Evolutionary conservation across 192 early-diverging fungal genomes (phyloP), one percentile per base, ranked within the genome.

Genomic region (Gonapodya prolifera): DNA sequence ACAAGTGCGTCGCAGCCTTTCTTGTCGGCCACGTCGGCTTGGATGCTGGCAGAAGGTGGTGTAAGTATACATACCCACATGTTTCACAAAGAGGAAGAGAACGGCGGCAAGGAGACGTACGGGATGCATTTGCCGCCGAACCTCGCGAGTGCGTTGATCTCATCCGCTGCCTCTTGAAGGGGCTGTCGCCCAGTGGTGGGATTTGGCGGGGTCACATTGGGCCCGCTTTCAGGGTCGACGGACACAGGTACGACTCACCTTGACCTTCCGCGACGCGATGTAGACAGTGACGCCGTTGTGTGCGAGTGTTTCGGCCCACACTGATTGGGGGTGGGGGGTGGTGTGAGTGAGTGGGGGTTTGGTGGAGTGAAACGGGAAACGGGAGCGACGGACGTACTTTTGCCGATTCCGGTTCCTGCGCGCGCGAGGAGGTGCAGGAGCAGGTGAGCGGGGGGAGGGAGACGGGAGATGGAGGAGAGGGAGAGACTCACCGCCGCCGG

Each of bases 181-280:
- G 80, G 80, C 16, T 82, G 74, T 1, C 80, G 75, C 28, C 1
- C 34, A 33, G 23, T 23, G 33, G n/a, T 30, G 70, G 70, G 34
- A 0, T 70, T 17, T 61, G 45, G 45, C 23, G 45, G 45, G 70
- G 2, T 17, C 0, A 1, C 2, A 18, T 28, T 23, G 23, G 69
- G 45, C 35, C 35, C 34, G 69, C 86, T 80, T 32, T 90, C 87
- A 61, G 88, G 86, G 0, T 85, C 88, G 2, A 82, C 69, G 16
- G 81, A 83, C 45, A 61, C 23, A 16, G 45, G 23, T 61, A 61
- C 45, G 8, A 8, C 45, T 61, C 71, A 73, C 71, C 71, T 73
- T 73, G 8, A 30, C 2, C 76, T 93, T 94, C 78, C 96, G 88
- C 33, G 91, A 92, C 35, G 92, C 90, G 79, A 98, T 96, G 81